A percentile compares a stretch with the other conserved stretches of the same genome.
Evolutionary conservation across 2,329 filamentous ascomycete genomes (phyloP).

Genomic region (Ophiostoma fasciatum): DNA sequence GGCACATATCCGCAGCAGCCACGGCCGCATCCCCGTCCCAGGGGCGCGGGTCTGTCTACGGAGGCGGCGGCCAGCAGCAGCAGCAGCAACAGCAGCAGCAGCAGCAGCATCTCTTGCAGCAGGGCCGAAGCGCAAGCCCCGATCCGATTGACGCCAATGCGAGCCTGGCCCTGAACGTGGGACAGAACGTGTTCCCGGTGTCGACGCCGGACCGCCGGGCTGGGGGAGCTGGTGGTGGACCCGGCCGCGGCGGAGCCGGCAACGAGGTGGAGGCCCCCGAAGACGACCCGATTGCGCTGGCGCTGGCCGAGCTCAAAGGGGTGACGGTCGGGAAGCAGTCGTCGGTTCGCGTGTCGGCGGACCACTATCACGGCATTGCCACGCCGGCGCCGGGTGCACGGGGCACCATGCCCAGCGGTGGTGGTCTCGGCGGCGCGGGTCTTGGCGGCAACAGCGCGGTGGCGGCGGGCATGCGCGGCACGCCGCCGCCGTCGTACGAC

Average conservation of each 20-base stretch:
- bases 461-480: constrained; percentile 49
- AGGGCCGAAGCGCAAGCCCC: constrained; percentile 46
- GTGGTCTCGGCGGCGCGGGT: no score
- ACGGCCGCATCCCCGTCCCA: constrained; percentile 8
- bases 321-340: constrained; percentile 64
- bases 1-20: constrained; percentile 27
- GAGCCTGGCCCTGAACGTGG: constrained; percentile 84
- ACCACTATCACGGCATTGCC: constrained; percentile 84
- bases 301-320: constrained; percentile 82
- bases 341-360: constrained; percentile 75
- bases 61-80: constrained; percentile 3
- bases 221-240: constrained; percentile 17
- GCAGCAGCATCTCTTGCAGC: constrained; percentile 20
- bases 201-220: constrained; percentile 46
- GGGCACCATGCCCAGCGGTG: constrained; percentile 10
- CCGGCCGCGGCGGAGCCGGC: constrained; percentile 40
- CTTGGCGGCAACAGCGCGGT: constrained; percentile 23
- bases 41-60: constrained; percentile 3
- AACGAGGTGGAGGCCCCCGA: constrained; percentile 32
- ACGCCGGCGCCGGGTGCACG: constrained; percentile 54
- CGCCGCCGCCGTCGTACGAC: constrained; percentile 80
- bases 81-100: background rate
- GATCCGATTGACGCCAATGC: constrained; percentile 84
- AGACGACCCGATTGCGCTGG: constrained; percentile 83
- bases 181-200: constrained; percentile 92